Evolutionary conservation across 768 basidiomycete species (phyloP).

Genomic region (Clathrus columnatus): DNA sequence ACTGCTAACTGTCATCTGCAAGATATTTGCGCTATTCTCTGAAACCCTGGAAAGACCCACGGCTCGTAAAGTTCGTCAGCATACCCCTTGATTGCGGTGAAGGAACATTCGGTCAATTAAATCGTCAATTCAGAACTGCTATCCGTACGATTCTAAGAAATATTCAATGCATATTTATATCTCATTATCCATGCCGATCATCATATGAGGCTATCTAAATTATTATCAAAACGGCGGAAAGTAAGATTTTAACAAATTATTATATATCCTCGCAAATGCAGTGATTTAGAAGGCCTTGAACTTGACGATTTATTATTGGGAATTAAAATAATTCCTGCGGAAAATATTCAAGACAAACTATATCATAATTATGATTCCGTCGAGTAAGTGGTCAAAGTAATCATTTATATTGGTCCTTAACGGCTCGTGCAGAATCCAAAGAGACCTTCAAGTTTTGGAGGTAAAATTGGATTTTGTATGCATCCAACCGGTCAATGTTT

Average conservation of each 20-base stretch:
- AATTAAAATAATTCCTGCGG: constrained; percentile 15
- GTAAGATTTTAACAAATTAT: constrained; percentile 30
- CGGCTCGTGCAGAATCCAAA: constrained; percentile 42
- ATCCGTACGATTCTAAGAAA: constrained; percentile 43
- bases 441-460: constrained; percentile 38
- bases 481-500: constrained; percentile 62
- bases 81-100: constrained; percentile 93
- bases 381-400: constrained; percentile 14
- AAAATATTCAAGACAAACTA: neutral
- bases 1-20: no score
- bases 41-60: no score
- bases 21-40: no score
- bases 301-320: constrained; percentile 25
- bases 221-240: constrained; percentile 61
- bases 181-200: constrained; percentile 92
- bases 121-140: constrained; percentile 61
- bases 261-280: constrained; percentile 62
- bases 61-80: no score
- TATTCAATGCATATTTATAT: constrained; percentile 74
- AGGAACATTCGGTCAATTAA: constrained; percentile 86
- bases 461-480: constrained; percentile 45
- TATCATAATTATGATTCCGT: no score
- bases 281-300: constrained; percentile 65
- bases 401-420: no score
- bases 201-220: constrained; percentile 70